These are phyloP conservation scores for Clarireedia monteithiana DNA, from an alignment of 2,329 filamentous ascomycete species.

Conservation along the genomic window DNA sequence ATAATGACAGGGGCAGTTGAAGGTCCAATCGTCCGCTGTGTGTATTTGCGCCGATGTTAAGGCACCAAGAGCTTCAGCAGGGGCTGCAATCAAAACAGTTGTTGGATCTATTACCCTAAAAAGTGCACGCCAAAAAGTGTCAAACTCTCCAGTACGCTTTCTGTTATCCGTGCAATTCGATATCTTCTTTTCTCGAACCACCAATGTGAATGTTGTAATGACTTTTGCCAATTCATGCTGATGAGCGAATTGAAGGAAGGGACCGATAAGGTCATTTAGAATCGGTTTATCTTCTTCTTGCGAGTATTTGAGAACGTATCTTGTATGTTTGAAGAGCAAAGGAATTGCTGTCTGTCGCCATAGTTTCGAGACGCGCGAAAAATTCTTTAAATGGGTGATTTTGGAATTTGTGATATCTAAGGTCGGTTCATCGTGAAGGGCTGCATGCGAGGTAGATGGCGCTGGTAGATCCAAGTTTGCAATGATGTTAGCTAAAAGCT, in stretches of 20 bases:
- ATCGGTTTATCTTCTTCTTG: slow-evolving; percentile 6
- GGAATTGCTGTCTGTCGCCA: slow-evolving; percentile 47
- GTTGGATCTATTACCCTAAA: slow-evolving; percentile 46
- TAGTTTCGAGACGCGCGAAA: slow-evolving; percentile 44
- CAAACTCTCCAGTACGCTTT: slow-evolving; percentile 10
- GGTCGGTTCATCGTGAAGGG: slow-evolving; percentile 43
- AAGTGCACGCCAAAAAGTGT: slow-evolving; percentile 45
- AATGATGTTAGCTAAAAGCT: slow-evolving; percentile 52
- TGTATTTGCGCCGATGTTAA: slow-evolving; percentile 51
- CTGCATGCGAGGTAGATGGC: slow-evolving; percentile 37
- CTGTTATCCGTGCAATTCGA: slow-evolving; percentile 11
- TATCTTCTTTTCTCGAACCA: slow-evolving; percentile 27
- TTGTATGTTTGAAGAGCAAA: slow-evolving; percentile 48
- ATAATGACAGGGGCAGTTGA: slow-evolving; percentile 55
- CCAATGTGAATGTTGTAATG: slow-evolving; percentile 41
- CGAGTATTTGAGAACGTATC: slow-evolving; percentile 29
- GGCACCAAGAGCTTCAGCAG: slow-evolving; percentile 53
- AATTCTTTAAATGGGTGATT: slow-evolving; percentile 42
- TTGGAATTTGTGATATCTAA: slow-evolving; percentile 34
- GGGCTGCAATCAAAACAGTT: slow-evolving; percentile 49
- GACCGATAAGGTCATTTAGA: slow-evolving; percentile 16
- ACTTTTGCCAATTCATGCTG: slow-evolving; percentile 28
- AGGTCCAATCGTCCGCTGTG: slow-evolving; percentile 53
- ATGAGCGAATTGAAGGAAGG: slow-evolving; percentile 32
- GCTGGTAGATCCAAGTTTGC: slow-evolving; percentile 42